phyloP scores from a whole-genome alignment of 2,329 filamentous ascomycete species.

The Thyridium curvatum region DNA sequence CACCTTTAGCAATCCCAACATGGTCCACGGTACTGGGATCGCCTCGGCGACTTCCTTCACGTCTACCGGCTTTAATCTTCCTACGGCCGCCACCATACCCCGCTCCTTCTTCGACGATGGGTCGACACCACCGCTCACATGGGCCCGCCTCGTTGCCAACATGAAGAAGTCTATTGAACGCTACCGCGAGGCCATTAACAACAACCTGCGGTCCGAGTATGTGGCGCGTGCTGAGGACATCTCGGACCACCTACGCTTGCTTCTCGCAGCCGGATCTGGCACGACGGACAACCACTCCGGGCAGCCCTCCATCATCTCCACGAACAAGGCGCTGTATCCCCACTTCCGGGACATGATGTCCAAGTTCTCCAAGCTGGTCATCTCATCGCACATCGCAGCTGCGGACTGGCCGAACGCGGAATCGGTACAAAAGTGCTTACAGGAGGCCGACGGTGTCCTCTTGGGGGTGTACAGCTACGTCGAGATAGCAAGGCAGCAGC shows the following conservation, averaged over 20 bases:
- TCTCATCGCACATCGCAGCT: slow-evolving; percentile 95
- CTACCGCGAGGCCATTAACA: slow-evolving; percentile 84
- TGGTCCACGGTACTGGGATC: slow-evolving; percentile 29
- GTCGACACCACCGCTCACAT: slow-evolving; percentile 73
- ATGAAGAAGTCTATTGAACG: slow-evolving; percentile 88
- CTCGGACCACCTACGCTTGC: slow-evolving; percentile 86
- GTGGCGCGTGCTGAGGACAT: slow-evolving; percentile 95
- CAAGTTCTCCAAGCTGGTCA: slow-evolving; percentile 96
- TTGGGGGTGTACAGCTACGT: slow-evolving; percentile 94
- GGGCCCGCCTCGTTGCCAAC: slow-evolving; percentile 84
- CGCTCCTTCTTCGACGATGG: slow-evolving; percentile 88
- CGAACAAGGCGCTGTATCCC: slow-evolving; percentile 93
- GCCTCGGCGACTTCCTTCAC: slow-evolving; percentile 58
- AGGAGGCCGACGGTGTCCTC: slow-evolving; percentile 94
- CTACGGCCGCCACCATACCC: slow-evolving; percentile 57
- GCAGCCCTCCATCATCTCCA: slow-evolving; percentile 98
- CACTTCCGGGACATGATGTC: slow-evolving; percentile 99
- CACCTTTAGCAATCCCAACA: slow-evolving; percentile 42
- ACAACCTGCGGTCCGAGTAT: slow-evolving; percentile 79
- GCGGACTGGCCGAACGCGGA: slow-evolving; percentile 94
- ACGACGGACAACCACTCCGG: slow-evolving; percentile 98
- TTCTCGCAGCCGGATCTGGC: slow-evolving; percentile 91
- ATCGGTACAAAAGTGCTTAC: slow-evolving; percentile 88
- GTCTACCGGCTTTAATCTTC: slow-evolving; percentile 49
- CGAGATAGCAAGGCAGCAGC: slow-evolving; percentile 86